Conservation (phyloP, 148 eudicot species). For the Beta vulgaris region DNA sequence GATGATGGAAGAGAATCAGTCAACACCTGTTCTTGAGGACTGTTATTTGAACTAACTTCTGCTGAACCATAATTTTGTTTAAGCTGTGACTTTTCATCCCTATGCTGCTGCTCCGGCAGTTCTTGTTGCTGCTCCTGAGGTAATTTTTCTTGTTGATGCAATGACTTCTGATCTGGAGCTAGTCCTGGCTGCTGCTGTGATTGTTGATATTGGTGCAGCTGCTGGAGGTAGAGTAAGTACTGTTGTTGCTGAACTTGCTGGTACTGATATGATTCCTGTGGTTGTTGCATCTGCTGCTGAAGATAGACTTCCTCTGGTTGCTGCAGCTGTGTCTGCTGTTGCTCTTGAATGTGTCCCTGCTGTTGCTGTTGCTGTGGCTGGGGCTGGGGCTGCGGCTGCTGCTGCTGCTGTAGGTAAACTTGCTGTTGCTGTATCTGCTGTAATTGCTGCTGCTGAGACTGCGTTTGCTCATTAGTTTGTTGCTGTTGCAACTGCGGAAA, state of each 20-base stretch:
- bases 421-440: slow-evolving; percentile 29
- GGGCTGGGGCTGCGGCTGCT: too few species aligned
- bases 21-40: slow-evolving; percentile 39
- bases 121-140: slow-evolving; percentile 22
- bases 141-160: slow-evolving; percentile 19
- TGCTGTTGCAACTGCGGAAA: slow-evolving; percentile 23
- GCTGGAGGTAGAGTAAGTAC: slow-evolving; percentile 40
- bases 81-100: slow-evolving; percentile 16
- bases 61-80: slow-evolving; percentile 20
- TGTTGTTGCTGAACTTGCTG: slow-evolving; percentile 42
- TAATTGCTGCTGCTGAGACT: slow-evolving; percentile 17
- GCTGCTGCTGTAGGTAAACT: slow-evolving; percentile 7
- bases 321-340: slow-evolving; percentile 33
- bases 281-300: slow-evolving; percentile 32
- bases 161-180: slow-evolving; percentile 25
- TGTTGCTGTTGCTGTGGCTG: slow-evolving; percentile 12
- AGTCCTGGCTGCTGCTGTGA: slow-evolving; percentile 28
- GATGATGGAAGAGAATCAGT: background rate
- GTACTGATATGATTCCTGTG: slow-evolving; percentile 37
- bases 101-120: slow-evolving; percentile 18
- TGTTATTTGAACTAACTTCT: slow-evolving; percentile 19
- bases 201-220: slow-evolving; percentile 33
- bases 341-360: slow-evolving; percentile 13
- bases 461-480: slow-evolving; percentile 18
- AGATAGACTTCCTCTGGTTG: slow-evolving; percentile 17